Evolutionary conservation across 1,139 yeast genomes (phyloP).

Genomic region (Hyphopichia fennica): DNA sequence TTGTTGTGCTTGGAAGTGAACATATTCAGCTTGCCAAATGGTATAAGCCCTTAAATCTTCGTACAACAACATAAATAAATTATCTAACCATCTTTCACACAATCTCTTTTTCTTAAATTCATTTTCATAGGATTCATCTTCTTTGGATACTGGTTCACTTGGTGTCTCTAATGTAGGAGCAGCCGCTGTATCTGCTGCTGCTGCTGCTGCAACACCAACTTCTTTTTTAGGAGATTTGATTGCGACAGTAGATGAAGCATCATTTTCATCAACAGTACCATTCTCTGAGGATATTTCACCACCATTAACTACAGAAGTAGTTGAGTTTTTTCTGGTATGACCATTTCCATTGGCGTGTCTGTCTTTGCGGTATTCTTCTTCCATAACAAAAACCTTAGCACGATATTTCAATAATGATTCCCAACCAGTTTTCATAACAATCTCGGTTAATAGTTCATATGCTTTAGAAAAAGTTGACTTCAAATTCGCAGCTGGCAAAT

Average conservation of each 20-base stretch:
- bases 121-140: constrained; percentile 22
- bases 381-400: constrained; percentile 91
- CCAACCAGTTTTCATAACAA: constrained; percentile 82
- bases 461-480: constrained; percentile 80
- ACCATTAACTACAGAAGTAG: constrained; percentile 14
- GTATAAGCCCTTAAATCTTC: constrained; percentile 86
- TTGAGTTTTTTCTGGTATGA: constrained; percentile 15
- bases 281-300: constrained; percentile 7
- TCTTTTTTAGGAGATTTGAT: constrained; percentile 38
- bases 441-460: constrained; percentile 74
- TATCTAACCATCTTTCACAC: constrained; percentile 95
- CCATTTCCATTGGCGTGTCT: constrained; percentile 19
- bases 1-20: constrained; percentile 66
- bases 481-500: constrained; percentile 74
- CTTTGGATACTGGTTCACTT: background rate
- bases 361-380: constrained; percentile 74
- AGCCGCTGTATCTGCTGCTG: background rate
- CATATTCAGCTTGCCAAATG: constrained; percentile 86
- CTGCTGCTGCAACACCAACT: background rate
- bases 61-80: constrained; percentile 79
- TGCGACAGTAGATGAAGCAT: constrained; percentile 37
- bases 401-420: constrained; percentile 76
- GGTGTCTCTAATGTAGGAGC: background rate
- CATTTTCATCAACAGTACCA: constrained; percentile 15
- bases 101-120: constrained; percentile 72